Conservation (phyloP, 768 basidiomycete species). For the Termitomyces sp. region DNA sequence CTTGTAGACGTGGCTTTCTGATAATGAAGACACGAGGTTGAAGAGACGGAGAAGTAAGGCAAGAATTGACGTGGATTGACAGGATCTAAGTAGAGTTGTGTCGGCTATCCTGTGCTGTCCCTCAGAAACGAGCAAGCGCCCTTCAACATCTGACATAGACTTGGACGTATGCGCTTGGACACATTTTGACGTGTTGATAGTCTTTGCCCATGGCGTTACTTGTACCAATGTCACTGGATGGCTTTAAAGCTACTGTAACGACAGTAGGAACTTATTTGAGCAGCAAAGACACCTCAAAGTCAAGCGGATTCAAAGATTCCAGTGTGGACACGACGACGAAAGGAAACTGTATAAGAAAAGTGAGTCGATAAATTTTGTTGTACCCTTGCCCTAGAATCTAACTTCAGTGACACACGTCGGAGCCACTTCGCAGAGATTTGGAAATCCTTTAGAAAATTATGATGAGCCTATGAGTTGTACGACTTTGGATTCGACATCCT, state of each 20-base stretch:
- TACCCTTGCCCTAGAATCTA: not conserved
- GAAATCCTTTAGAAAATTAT: conserved; percentile 6
- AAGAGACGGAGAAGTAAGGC: not conserved
- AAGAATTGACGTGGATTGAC: not conserved
- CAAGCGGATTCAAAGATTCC: not conserved
- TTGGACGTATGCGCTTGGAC: too few relatives aligned
- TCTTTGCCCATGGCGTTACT: not conserved
- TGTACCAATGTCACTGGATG: not conserved
- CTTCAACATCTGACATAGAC: not conserved
- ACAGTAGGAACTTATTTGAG: not conserved
- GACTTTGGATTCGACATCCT: conserved; percentile 69
- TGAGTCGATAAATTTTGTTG: not conserved
- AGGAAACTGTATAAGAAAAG: not conserved
- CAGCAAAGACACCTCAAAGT: not conserved
- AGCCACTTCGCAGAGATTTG: not conserved
- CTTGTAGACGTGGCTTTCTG: not conserved
- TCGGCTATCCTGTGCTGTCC: not conserved
- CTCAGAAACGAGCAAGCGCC: not conserved
- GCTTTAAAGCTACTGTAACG: not conserved
- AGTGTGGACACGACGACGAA: too few relatives aligned
- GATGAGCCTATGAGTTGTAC: conserved; percentile 52
- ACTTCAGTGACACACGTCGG: not conserved
- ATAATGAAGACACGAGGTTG: not conserved
- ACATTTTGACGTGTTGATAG: not conserved
- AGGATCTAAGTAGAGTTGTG: not conserved